Evolutionary conservation across 805 yeast genomes (phyloP).

Genomic region (Zygosaccharomyces pseudorouxii): DNA sequence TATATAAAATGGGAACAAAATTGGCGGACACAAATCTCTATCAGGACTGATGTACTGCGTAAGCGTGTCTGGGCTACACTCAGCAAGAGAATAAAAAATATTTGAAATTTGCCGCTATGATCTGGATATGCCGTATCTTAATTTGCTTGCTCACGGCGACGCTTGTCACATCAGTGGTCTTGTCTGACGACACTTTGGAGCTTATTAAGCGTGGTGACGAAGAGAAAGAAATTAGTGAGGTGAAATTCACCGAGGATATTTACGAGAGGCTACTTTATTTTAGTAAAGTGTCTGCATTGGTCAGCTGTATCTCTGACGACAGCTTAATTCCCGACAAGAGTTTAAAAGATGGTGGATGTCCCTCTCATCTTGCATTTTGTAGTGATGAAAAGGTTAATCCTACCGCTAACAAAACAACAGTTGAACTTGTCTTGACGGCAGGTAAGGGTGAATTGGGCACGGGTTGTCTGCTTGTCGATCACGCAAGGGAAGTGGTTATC

Average conservation of each 20-base stretch:
- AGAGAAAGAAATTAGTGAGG: not conserved
- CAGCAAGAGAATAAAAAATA: not conserved
- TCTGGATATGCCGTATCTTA: not conserved
- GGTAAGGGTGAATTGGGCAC: constrained; percentile 47
- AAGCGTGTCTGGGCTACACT: not conserved
- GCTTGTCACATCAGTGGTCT: not conserved
- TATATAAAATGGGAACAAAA: constrained; percentile 2
- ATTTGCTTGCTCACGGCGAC: not conserved
- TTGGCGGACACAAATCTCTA: not conserved
- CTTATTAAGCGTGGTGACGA: not conserved
- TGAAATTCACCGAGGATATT: constrained; percentile 4
- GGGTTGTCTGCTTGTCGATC: constrained; percentile 52
- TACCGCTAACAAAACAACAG: constrained; percentile 30
- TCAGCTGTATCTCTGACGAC: constrained; percentile 35
- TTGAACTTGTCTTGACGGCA: constrained; percentile 41
- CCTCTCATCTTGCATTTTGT: constrained; percentile 31
- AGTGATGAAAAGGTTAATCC: constrained; percentile 24
- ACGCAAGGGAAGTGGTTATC: constrained; percentile 39
- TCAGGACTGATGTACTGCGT: not conserved
- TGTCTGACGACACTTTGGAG: not conserved
- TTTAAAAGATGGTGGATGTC: constrained; percentile 35
- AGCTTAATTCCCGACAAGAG: constrained; percentile 23
- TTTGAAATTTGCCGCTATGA: not conserved
- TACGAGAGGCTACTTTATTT: constrained; percentile 33
- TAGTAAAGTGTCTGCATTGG: constrained; percentile 34